phyloP scores from a whole-genome alignment of 352 stramenopile genomes.

The Phytophthora pseudosyringae region DNA sequence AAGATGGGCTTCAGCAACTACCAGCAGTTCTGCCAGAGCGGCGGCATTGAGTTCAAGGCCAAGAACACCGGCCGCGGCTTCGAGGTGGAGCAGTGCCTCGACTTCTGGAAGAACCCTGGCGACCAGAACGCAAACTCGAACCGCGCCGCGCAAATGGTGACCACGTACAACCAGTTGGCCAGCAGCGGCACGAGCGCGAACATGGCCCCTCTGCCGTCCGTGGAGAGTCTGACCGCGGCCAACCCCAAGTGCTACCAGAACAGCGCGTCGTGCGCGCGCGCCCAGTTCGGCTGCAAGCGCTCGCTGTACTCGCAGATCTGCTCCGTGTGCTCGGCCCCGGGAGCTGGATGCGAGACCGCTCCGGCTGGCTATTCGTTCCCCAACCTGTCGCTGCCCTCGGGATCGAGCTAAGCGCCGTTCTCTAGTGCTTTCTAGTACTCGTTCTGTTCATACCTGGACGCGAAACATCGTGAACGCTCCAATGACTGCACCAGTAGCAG shows the following conservation, averaged over 20 bases:
- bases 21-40: slow-evolving; percentile 50
- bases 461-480: not conserved
- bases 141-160: slow-evolving; percentile 32
- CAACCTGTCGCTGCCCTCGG: slow-evolving; percentile 1
- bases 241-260: slow-evolving; percentile 76
- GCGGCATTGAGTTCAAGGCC: slow-evolving; percentile 53
- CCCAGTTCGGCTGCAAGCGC: slow-evolving; percentile 61
- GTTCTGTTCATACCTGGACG: slow-evolving; percentile 1
- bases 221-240: slow-evolving; percentile 32
- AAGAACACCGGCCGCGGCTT: slow-evolving; percentile 36
- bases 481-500: slow-evolving; percentile 1
- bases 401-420: not conserved
- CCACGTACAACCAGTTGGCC: slow-evolving; percentile 44
- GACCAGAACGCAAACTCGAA: slow-evolving; percentile 43
- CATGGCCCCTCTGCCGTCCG: slow-evolving; percentile 55
- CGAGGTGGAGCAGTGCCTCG: slow-evolving; percentile 32
- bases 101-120: slow-evolving; percentile 57
- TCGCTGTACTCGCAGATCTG: slow-evolving; percentile 64
- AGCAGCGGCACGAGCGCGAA: slow-evolving; percentile 38
- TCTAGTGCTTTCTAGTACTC: not conserved
- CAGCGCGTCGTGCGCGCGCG: slow-evolving; percentile 48
- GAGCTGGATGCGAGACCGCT: slow-evolving; percentile 4
- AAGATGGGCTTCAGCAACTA: slow-evolving; percentile 52
- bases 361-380: slow-evolving; percentile 9
- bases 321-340: slow-evolving; percentile 42